Evolutionary conservation across 2,329 filamentous ascomycete species (phyloP).

Genomic region (Colletotrichum trifolii): DNA sequence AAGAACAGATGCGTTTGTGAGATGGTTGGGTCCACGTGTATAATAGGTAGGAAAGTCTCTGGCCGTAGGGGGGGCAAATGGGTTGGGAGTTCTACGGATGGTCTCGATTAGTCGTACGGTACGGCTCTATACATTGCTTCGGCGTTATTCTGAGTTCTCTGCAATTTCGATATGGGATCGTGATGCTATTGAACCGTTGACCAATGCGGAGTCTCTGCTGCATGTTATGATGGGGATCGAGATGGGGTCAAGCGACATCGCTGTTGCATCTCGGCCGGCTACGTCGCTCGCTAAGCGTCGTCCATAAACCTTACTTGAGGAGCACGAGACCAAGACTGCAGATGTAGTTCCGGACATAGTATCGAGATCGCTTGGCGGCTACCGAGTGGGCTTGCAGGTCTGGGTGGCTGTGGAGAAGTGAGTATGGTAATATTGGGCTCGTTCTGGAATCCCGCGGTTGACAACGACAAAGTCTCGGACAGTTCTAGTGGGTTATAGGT

Average conservation of each 20-base stretch:
- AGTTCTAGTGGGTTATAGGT: background rate
- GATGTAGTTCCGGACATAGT: background rate
- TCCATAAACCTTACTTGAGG: background rate
- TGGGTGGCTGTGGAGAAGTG: background rate
- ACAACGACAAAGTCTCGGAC: background rate
- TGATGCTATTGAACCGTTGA: too few species aligned
- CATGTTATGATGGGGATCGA: too few species aligned
- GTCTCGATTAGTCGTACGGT: background rate
- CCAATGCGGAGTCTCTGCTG: too few species aligned
- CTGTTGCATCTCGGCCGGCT: too few species aligned
- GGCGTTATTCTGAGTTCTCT: background rate
- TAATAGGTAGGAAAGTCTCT: conserved; percentile 18
- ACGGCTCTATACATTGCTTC: conserved; percentile 4
- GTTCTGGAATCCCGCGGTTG: background rate
- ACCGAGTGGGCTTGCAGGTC: background rate
- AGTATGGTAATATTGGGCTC: background rate
- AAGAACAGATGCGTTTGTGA: conserved; percentile 1
- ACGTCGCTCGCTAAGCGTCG: background rate
- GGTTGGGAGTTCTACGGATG: conserved; percentile 29
- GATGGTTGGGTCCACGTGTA: conserved; percentile 12
- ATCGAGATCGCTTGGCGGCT: background rate
- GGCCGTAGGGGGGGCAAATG: conserved; percentile 17
- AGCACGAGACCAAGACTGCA: background rate
- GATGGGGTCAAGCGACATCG: too few species aligned
- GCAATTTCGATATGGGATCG: background rate